Evolutionary conservation across 306 rosid species (phyloP), one percentile per base, ranked within the genome.

Genomic region (Cicer pinnatifidum): DNA sequence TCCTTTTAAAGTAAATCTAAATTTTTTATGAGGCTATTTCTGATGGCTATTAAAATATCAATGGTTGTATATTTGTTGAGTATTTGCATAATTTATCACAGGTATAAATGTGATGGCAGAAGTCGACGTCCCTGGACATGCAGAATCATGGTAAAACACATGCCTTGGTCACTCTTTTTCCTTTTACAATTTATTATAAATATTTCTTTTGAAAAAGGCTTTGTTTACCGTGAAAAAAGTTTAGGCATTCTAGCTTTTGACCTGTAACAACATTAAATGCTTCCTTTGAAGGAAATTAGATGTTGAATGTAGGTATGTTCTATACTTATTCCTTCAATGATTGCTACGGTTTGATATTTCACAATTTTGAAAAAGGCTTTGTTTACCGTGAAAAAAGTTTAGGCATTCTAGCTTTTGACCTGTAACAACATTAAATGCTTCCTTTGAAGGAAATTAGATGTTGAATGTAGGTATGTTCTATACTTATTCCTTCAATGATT

Each of bases 51-150:
- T 66, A 19, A 75, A 59, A 66, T 56, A 40, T 66, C 17, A 8
- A 11, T 41, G 9, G 23, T 69, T 66, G 53, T 48, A 33, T 66
- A 37, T 64, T 73, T 48, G 19, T 51, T 63, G 62, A 80, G 56
- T 64, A 39, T 72, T 82, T 67, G 23, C 43, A 6, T 83, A 71
- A 37, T 60, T 79, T 77, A 73, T 86, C 10, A 50, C 89, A 94
- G 99, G 99, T 54, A 88, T 94, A 79, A 87, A 91, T 63, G 88
- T 94, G 83, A 89, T 94, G 99, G 87, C 96, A 46, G 99, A 94
- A 79, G 84, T 94, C 16, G 99, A 94, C 80, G 87, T 94, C 71
- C 99, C 99, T 46, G 97, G 99, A 77, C 99, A 94, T 80, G 97
- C 91, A 69, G 83, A 87, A 78, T 91, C 99, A 61, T 94, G 99